These are phyloP conservation scores for Euphorbia celastroides DNA, from an alignment of 441 rosid genomes.

Conservation along the genomic window DNA sequence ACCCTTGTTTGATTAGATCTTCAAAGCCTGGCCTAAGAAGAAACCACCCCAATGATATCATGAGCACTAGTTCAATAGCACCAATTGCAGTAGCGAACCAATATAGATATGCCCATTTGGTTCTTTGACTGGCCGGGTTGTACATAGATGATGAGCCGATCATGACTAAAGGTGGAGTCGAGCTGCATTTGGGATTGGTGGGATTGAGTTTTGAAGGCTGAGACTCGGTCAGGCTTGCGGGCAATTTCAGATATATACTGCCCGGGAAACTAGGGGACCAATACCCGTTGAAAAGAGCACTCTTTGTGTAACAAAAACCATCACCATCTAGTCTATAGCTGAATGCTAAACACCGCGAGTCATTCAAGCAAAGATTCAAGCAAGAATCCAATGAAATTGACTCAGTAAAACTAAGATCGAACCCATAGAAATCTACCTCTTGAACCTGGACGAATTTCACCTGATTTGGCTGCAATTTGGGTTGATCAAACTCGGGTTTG, in stretches of 20 bases:
- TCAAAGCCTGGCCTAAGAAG: slow-evolving; percentile 12
- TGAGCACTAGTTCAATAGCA: slow-evolving; percentile 26
- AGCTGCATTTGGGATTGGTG: slow-evolving; percentile 3
- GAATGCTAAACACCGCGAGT: slow-evolving; percentile 37
- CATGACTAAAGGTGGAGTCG: not conserved
- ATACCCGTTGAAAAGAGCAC: slow-evolving; percentile 31
- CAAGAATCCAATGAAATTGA: slow-evolving; percentile 22
- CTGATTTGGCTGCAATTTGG: slow-evolving; percentile 17
- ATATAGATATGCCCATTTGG: slow-evolving; percentile 38
- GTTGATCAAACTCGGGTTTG: slow-evolving; percentile 27
- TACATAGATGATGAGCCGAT: slow-evolving; percentile 25
- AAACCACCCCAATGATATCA: slow-evolving; percentile 25
- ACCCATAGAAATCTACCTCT: slow-evolving; percentile 35
- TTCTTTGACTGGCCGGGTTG: slow-evolving; percentile 14
- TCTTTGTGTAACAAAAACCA: slow-evolving; percentile 24
- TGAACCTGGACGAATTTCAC: slow-evolving; percentile 27
- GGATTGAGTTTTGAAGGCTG: slow-evolving; percentile 4
- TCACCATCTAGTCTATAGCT: slow-evolving; percentile 28
- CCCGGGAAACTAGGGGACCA: slow-evolving; percentile 26
- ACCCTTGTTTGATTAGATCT: too few relatives aligned
- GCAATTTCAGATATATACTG: slow-evolving; percentile 30
- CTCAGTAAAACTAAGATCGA: slow-evolving; percentile 19
- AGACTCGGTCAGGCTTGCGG: slow-evolving; percentile 12
- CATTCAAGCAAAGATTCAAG: slow-evolving; percentile 26
- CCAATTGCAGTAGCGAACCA: slow-evolving; percentile 36